A percentile compares a stretch with the other conserved stretches of the same genome.
These are phyloP conservation scores for Termitomyces sp. DNA, from an alignment of 768 basidiomycete species.

Conservation along the genomic window DNA sequence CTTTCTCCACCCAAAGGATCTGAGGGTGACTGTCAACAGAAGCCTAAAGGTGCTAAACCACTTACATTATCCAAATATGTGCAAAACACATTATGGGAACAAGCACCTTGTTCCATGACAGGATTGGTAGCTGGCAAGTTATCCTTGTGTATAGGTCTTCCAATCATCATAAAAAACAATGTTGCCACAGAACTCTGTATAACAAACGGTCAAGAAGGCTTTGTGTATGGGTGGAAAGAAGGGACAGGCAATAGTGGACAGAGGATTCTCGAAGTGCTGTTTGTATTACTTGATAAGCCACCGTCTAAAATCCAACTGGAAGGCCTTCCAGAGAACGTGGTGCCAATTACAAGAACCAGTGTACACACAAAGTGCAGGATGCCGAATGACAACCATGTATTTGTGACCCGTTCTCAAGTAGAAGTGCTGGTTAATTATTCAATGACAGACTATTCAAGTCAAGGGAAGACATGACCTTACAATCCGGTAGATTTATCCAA, in stretches of 20 bases:
- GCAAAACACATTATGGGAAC: not conserved
- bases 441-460: slow-evolving; percentile 29
- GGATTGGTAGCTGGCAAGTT: not conserved
- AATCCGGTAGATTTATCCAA: too few relatives aligned
- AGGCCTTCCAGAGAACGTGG: slow-evolving; percentile 29
- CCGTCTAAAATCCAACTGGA: slow-evolving; percentile 21
- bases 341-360: slow-evolving; percentile 19
- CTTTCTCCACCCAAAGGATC: too few relatives aligned
- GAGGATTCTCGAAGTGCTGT: slow-evolving; percentile 19
- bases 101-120: too few relatives aligned
- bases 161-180: slow-evolving; percentile 1
- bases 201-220: slow-evolving; percentile 33
- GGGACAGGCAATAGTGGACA: not conserved
- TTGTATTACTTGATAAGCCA: slow-evolving; percentile 25
- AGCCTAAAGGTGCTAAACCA: too few relatives aligned
- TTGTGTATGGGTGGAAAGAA: slow-evolving; percentile 17
- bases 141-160: not conserved
- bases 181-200: slow-evolving; percentile 23
- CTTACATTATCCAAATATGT: too few relatives aligned
- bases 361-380: not conserved
- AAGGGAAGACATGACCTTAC: too few relatives aligned
- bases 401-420: not conserved
- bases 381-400: not conserved
- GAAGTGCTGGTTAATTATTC: not conserved
- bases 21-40: too few relatives aligned